Conservation (phyloP, 768 basidiomycete genomes). For the Lyophyllum atratum region DNA sequence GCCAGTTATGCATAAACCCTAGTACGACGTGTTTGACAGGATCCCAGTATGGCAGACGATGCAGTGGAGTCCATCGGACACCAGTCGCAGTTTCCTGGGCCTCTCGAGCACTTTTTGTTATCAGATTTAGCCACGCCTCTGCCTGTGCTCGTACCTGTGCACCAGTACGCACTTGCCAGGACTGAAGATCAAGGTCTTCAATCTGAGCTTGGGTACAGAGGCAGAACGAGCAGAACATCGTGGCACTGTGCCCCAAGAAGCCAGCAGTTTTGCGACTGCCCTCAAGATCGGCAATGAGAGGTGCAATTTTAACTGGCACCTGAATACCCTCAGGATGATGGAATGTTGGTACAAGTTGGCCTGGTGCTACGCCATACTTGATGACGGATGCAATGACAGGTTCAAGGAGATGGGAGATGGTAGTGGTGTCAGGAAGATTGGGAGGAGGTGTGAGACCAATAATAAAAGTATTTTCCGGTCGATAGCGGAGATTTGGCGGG, state of each 20-base stretch:
- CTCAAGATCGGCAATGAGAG: too few relatives aligned
- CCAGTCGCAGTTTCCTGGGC: constrained; percentile 18
- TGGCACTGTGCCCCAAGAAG: constrained; percentile 11
- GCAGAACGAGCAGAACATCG: constrained; percentile 21
- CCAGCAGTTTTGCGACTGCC: too few relatives aligned
- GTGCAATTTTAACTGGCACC: too few relatives aligned
- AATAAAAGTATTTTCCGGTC: too few relatives aligned
- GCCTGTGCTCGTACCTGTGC: constrained; percentile 12
- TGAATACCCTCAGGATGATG: too few relatives aligned
- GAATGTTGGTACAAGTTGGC: too few relatives aligned
- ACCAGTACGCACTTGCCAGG: too few relatives aligned
- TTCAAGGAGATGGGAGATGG: constrained; percentile 28
- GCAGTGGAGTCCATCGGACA: constrained; percentile 28
- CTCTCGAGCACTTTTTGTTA: constrained; percentile 13
- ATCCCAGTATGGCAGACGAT: too few relatives aligned
- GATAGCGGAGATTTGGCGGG: too few relatives aligned
- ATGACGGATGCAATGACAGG: constrained; percentile 11
- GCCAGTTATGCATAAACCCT: too few relatives aligned
- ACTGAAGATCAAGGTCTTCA: constrained; percentile 14
- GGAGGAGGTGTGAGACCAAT: constrained; percentile 36
- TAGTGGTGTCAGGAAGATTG: constrained; percentile 19
- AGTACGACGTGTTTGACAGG: too few relatives aligned
- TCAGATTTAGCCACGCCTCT: constrained; percentile 1
- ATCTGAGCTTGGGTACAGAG: constrained; percentile 9
- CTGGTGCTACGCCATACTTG: constrained; percentile 14